phyloP scores from a whole-genome alignment of 495 filamentous ascomycete species.

The Chaetomidium leptoderma region DNA sequence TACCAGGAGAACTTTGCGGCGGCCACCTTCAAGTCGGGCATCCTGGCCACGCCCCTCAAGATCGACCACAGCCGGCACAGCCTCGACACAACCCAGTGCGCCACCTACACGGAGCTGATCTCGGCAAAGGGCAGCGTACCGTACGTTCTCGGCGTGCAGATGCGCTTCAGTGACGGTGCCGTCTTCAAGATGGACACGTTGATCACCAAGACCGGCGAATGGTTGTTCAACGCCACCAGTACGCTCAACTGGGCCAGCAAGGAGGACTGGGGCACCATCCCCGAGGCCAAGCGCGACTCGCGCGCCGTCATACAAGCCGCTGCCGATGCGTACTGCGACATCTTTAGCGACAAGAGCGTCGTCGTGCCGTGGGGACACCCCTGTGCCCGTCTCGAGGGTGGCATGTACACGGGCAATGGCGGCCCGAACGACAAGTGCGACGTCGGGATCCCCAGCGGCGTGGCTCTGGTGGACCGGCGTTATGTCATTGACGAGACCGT shows the following conservation, averaged over 20 bases:
- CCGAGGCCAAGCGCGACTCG: constrained; percentile 38
- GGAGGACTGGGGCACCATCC: constrained; percentile 46
- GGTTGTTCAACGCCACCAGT: constrained; percentile 51
- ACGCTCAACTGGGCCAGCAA: constrained; percentile 42
- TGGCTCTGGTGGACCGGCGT: constrained; percentile 38
- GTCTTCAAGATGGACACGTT: constrained; percentile 43
- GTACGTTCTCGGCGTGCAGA: constrained; percentile 49
- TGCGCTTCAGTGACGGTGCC: constrained; percentile 33
- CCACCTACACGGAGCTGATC: constrained; percentile 51
- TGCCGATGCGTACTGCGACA: constrained; percentile 47
- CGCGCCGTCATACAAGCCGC: constrained; percentile 46
- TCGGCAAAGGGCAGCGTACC: constrained; percentile 40
- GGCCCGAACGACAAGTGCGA: constrained; percentile 36
- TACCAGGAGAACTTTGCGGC: constrained; percentile 38
- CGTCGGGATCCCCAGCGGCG: constrained; percentile 39
- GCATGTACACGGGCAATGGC: constrained; percentile 40
- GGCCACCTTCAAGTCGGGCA: constrained; percentile 33
- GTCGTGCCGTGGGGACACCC: constrained; percentile 48
- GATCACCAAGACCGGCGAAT: constrained; percentile 41
- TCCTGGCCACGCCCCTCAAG: constrained; percentile 40
- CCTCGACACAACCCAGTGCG: constrained; percentile 48
- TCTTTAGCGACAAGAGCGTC: constrained; percentile 44
- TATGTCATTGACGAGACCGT: constrained; percentile 52
- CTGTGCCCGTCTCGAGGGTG: constrained; percentile 47
- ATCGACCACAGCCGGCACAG: constrained; percentile 47